Evolutionary conservation across 2,329 filamentous ascomycete genomes (phyloP), one percentile per base, ranked within the genome.

Genomic region (Ophiocordyceps sinensis): DNA sequence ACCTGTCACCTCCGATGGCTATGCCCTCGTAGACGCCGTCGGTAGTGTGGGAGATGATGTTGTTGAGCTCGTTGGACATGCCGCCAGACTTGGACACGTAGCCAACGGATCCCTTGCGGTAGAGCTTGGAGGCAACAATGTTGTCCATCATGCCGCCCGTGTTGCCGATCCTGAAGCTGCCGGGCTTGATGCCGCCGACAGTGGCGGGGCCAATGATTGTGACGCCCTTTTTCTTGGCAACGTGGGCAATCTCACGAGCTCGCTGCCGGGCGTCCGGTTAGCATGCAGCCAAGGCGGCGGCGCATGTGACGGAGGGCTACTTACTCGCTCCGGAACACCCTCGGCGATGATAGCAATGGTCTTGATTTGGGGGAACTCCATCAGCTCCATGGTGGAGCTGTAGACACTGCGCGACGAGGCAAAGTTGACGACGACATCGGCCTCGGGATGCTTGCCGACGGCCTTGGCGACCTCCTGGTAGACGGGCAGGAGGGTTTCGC

Each of bases 61-160:
- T 98, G 83, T 98, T 98, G 59, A 98, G 72, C 75, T 98, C 91
- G 77, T 98, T 98, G 67, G 91, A 96, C 91, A 98, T 98, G 71
- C 91, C 91, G 62, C 91, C 91, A 44, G 91, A 98, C 77, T 98
- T 98, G 76, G 89, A 96, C 67, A 98, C 91, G 68, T 98, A 98
- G 56, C 86, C 91, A 52, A 98, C 88, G 54, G 91, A 96, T 56
- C 91, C 91, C 71, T 91, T 91, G 68, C 91, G 89, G 81, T 98
- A 98, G 47, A 98, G 85, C 81, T 98, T 98, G 64, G 91, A 96
- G 54, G 91, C 87, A 50, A 98, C 91, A 58, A 98, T 98, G 79
- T 98, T 98, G 78, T 98, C 91, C 91, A 98, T 98, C 91, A 98
- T 98, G 68, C 91, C 91, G 77, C 91, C 91, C 57, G 91, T 98